Conservation (phyloP, 768 basidiomycete genomes). For the Serendipita sp. region DNA sequence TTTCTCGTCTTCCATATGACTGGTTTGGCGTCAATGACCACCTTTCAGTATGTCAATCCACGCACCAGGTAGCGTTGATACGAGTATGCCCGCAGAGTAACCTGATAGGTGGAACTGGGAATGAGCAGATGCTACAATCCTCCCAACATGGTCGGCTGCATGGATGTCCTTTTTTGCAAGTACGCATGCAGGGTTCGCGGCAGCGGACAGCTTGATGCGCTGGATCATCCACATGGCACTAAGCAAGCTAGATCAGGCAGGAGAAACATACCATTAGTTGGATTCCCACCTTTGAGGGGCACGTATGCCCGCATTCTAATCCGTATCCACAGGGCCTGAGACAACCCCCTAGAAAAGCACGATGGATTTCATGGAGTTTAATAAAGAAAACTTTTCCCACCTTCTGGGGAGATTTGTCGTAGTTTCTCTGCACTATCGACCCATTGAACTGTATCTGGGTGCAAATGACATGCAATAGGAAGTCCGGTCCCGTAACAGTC, state of each 20-base stretch:
- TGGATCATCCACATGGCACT: constrained; percentile 50
- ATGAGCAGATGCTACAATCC: constrained; percentile 37
- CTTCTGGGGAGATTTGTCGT: constrained; percentile 37
- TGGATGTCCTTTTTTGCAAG: constrained; percentile 43
- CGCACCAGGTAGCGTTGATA: constrained; percentile 34
- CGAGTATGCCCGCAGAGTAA: constrained; percentile 45
- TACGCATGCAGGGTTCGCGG: constrained; percentile 30
- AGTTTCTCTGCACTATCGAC: constrained; percentile 39
- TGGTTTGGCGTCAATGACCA: constrained; percentile 15
- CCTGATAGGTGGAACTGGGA: constrained; percentile 28
- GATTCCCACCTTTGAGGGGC: constrained; percentile 37
- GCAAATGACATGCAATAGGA: constrained; percentile 41
- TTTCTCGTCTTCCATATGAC: constrained; percentile 31
- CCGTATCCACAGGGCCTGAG: constrained; percentile 34
- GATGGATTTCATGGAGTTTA: neutral
- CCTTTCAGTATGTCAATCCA: neutral
- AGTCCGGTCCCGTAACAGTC: constrained; percentile 35
- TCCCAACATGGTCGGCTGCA: constrained; percentile 36
- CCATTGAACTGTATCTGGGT: constrained; percentile 28
- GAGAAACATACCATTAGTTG: neutral
- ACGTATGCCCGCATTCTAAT: constrained; percentile 49
- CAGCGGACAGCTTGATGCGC: constrained; percentile 36
- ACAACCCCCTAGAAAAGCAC: constrained; percentile 37
- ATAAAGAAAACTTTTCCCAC: constrained; percentile 19
- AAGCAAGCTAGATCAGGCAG: neutral